Base-by-base conservation (phyloP, 768 basidiomycete genomes). In the Pulveroboletus ravenelii region DNA sequence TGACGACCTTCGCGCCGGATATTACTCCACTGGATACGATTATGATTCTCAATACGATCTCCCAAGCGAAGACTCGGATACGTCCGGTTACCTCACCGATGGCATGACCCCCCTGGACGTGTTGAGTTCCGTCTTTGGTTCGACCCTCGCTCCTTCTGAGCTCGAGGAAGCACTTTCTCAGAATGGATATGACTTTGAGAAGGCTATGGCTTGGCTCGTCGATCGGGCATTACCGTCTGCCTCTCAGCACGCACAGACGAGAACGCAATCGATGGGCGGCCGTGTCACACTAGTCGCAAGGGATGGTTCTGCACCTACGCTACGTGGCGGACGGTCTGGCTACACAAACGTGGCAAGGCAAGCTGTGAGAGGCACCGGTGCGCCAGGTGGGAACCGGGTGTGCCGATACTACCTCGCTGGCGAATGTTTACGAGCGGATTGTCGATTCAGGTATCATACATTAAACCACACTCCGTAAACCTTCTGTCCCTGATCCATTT, bases 81-180 rank as follows among this genome's bases (percentile, higher is more conserved):
- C 76, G 12, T 71, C 76, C 32, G 78, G 80, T 31, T 74, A 81
- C 69, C 78, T 91, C 45, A 88, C 86, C 0, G 88, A 90, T 64
- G 93, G 93, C 39, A 95, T 99, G 92, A 95, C 95, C 1, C 96
- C 96, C 1, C 87, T 99, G 60, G 96, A 99, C 60, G 93, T 97
- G 38, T 84, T 99, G 17, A 83, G 81, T 63, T 93, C 90, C 38
- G 90, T 99, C 35, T 99, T 99, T 64, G 92, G 89, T 14, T 86
- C 91, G 2, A 84, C 91, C 2, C 77, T 99, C 10, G 85, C 93
- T 0, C 85, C 92, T 3, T 86, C 86, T 3, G 93, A 97, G 63
- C 76, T 99, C 7, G 95, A 98, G 69, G 93, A 97, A 48, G 95
- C 95, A 0, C 78, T 99, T 2, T 81, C 83, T 7, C 77, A 80